Evolutionary conservation across 352 stramenopile species (phyloP).

Genomic region (Phytophthora rubi): DNA sequence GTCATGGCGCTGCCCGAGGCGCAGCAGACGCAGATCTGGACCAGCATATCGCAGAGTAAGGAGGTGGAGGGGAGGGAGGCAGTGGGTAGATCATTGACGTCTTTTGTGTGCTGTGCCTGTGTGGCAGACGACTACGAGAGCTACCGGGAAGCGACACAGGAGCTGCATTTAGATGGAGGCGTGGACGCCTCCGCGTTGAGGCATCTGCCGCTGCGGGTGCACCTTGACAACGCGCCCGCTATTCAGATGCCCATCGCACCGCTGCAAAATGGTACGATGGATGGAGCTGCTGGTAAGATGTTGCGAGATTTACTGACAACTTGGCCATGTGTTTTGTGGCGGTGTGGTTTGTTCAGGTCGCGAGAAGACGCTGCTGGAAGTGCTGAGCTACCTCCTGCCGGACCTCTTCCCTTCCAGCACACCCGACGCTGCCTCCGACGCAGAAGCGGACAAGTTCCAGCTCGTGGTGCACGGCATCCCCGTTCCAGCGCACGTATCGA

Average conservation of each 20-base stretch:
- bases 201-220: conserved; percentile 68
- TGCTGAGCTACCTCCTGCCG: conserved; percentile 63
- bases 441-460: conserved; percentile 19
- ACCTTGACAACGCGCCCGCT: conserved; percentile 57
- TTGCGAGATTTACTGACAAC: background rate
- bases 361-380: conserved; percentile 56
- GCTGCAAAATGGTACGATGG: conserved; percentile 39
- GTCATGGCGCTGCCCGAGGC: conserved; percentile 84
- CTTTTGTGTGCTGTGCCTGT: background rate
- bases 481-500: conserved; percentile 54
- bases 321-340: background rate
- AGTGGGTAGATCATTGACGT: background rate
- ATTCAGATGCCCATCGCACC: conserved; percentile 81
- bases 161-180: conserved; percentile 50
- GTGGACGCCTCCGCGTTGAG: conserved; percentile 45
- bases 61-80: background rate
- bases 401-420: conserved; percentile 53
- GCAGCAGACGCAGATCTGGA: conserved; percentile 86
- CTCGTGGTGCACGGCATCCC: conserved; percentile 67
- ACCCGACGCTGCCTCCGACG: background rate
- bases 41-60: conserved; percentile 74
- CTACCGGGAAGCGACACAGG: conserved; percentile 59
- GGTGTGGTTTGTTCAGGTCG: conserved; percentile 25
- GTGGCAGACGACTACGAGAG: conserved; percentile 55
- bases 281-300: background rate